phyloP scores from a whole-genome alignment of 1,284 basidiomycete genomes.

The Athelia sp. region DNA sequence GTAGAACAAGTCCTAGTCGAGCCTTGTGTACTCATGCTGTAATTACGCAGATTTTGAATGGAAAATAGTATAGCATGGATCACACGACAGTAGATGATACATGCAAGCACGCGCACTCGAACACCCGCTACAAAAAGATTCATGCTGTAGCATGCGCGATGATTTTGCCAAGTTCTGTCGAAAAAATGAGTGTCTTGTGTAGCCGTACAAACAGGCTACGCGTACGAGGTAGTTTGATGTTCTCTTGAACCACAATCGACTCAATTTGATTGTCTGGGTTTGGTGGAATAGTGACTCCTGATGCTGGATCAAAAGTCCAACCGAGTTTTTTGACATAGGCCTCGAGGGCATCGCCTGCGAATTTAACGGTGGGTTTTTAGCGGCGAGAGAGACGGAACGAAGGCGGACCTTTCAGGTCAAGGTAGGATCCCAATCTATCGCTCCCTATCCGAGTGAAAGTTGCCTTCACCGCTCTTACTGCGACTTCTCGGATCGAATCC shows the following conservation, averaged over 20 bases:
- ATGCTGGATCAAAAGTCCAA: conserved; percentile 67
- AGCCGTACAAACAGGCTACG: conserved; percentile 16
- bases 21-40: background rate
- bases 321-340: conserved; percentile 66
- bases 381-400: conserved; percentile 17
- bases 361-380: conserved; percentile 6
- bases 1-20: background rate
- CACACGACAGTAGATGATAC: background rate
- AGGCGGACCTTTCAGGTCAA: conserved; percentile 61
- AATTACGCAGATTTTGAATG: background rate
- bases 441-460: conserved; percentile 74
- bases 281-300: conserved; percentile 69
- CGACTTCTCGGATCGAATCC: conserved; percentile 72
- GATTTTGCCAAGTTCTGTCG: conserved; percentile 77
- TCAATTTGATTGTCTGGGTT: conserved; percentile 96
- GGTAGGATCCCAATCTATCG: conserved; percentile 66
- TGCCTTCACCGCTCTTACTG: conserved; percentile 70
- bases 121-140: conserved; percentile 11
- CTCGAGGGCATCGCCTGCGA: conserved; percentile 54
- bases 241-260: conserved; percentile 90
- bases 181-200: conserved; percentile 7
- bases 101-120: conserved; percentile 4
- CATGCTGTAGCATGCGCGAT: conserved; percentile 58
- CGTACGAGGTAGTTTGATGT: conserved; percentile 84
- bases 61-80: background rate